These are phyloP conservation scores for Hemisphaericaspora xylanilytica DNA, from an alignment of 1,139 yeast species.

Conservation along the genomic window DNA sequence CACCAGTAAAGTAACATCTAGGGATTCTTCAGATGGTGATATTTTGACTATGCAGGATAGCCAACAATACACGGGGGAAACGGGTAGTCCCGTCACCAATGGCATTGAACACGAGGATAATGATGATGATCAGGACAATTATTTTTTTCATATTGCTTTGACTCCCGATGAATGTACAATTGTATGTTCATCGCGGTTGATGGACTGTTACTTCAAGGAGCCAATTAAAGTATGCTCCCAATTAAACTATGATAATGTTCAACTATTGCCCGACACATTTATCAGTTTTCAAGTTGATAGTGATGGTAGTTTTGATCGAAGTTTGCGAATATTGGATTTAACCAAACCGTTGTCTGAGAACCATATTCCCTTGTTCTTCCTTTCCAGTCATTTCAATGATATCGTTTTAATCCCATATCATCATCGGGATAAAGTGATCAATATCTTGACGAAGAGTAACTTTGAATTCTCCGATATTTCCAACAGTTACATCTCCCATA, in stretches of 20 bases:
- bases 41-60: conserved; percentile 4
- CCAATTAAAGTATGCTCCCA: conserved; percentile 30
- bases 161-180: conserved; percentile 58
- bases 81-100: background rate
- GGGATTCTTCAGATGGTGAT: conserved; percentile 8
- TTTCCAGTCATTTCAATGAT: conserved; percentile 66
- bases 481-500: conserved; percentile 27
- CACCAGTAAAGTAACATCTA: conserved; percentile 19
- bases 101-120: conserved; percentile 11
- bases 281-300: conserved; percentile 59
- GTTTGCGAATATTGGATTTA: conserved; percentile 54
- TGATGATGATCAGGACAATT: conserved; percentile 24
- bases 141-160: conserved; percentile 53
- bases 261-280: conserved; percentile 47
- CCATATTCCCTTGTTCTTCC: conserved; percentile 58
- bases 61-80: conserved; percentile 4
- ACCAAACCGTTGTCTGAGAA: conserved; percentile 61
- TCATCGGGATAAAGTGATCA: conserved; percentile 43
- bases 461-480: conserved; percentile 46
- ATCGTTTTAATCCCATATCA: conserved; percentile 58
- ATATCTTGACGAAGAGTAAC: conserved; percentile 40
- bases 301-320: conserved; percentile 55
- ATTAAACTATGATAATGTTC: conserved; percentile 33
- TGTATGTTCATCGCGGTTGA: conserved; percentile 42
- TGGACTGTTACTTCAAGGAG: conserved; percentile 35